These are phyloP conservation scores for Lactifluus piperatus DNA, from an alignment of 768 basidiomycete species.

Conservation along the genomic window DNA sequence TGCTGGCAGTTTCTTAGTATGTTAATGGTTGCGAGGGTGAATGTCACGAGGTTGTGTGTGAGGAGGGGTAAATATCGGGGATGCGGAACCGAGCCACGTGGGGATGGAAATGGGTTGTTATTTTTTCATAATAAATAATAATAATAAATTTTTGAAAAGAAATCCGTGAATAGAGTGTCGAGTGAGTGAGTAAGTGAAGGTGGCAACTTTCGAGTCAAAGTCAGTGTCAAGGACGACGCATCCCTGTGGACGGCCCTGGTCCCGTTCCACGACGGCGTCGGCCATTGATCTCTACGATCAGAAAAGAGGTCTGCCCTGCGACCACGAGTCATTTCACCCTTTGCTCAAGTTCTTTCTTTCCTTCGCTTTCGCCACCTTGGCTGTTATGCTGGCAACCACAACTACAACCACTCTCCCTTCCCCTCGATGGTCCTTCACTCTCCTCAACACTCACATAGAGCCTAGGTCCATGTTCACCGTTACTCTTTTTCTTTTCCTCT, in stretches of 20 bases:
- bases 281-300: constrained; percentile 7
- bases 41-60: too few species aligned
- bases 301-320: background rate
- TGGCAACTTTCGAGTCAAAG: background rate
- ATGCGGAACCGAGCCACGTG: too few species aligned
- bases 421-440: constrained; percentile 37
- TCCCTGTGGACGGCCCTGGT: constrained; percentile 7
- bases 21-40: too few species aligned
- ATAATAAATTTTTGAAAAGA: too few species aligned
- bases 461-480: constrained; percentile 63
- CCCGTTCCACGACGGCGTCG: constrained; percentile 9
- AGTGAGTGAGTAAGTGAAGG: too few species aligned
- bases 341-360: constrained; percentile 9
- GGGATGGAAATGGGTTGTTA: too few species aligned
- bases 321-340: background rate
- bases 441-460: constrained; percentile 50
- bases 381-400: constrained; percentile 11
- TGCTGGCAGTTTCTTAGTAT: too few species aligned
- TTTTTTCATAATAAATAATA: too few species aligned
- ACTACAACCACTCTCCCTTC: constrained; percentile 21
- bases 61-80: too few species aligned
- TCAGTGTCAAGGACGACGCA: constrained; percentile 6
- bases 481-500: constrained; percentile 57
- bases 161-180: too few species aligned
- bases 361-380: constrained; percentile 6